These are phyloP conservation scores for Silene uniflora DNA, from an alignment of 148 eudicot genomes.

Conservation along the genomic window DNA sequence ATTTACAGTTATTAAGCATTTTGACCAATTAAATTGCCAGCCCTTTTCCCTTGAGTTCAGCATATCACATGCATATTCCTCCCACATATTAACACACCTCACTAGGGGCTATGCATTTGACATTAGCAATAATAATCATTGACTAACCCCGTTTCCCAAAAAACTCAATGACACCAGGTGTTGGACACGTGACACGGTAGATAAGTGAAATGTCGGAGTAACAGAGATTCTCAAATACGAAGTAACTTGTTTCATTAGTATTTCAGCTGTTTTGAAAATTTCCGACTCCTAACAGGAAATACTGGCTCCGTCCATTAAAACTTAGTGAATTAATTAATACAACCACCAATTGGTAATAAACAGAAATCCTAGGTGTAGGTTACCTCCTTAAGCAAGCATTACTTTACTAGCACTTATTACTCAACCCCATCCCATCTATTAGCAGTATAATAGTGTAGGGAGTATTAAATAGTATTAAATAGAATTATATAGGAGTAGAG, in stretches of 20 bases:
- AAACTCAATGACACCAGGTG: too few species aligned
- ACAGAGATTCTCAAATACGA: too few species aligned
- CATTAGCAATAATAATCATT: constrained; percentile 24
- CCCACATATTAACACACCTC: neutral
- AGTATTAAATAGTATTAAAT: neutral
- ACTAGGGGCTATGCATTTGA: constrained; percentile 15
- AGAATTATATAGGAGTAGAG: neutral
- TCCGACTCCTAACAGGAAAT: too few species aligned
- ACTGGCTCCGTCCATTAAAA: too few species aligned
- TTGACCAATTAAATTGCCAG: constrained; percentile 14
- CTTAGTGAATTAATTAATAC: too few species aligned
- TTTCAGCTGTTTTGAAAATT: too few species aligned
- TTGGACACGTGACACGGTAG: too few species aligned
- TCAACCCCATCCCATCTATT: neutral
- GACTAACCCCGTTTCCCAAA: neutral
- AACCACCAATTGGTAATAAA: too few species aligned
- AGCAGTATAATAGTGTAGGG: neutral
- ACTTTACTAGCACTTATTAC: neutral
- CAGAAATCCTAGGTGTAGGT: constrained; percentile 3
- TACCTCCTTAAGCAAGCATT: constrained; percentile 9
- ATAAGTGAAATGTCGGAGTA: too few species aligned
- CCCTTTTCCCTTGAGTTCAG: constrained; percentile 17
- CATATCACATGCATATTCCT: constrained; percentile 8
- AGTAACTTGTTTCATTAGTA: too few species aligned
- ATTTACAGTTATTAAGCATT: constrained; percentile 7